Base-by-base conservation (phyloP, 805 yeast genomes). In the Priceomyces castillae region DNA sequence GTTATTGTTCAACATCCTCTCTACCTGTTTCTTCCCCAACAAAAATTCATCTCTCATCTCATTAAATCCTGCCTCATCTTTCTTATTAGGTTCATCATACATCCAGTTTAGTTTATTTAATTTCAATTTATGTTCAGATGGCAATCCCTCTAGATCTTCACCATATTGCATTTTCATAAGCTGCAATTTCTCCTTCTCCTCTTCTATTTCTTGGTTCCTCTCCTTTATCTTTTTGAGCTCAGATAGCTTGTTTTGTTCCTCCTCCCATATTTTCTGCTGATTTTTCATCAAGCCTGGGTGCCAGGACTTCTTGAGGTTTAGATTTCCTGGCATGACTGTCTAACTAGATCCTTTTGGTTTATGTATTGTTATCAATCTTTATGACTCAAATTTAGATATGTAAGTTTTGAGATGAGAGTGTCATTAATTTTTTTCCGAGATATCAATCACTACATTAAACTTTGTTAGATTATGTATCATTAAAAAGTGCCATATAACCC, bases 271-370 rank as follows among this genome's bases (percentile, higher is more conserved):
- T 56, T 83, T 86, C 51, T 82, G 83, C 64, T 84, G 89, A 71
- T 92, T 92, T 60, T 84, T 86, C 58, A 86, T 70, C 40, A 88
- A 72, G 37, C 85, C 90, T 2, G 99, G 97, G 62, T 92, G 89
- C 99, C 98, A 92, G 48, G 98, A 92, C 61, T 92, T 92, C 67
- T 92, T 86, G 43, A 90, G 64, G 60, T 92, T 92, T 49, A 92
- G 73, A 62, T 90, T 96, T 4, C 90, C 87, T 1, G 90, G 86
- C 60, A 70, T 70, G n/a, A 12, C 26, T 23, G 10, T n/a, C 15
- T 10, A n/a, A 28, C 5, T 10, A 12, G 26, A 23, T 37, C 12
- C 14, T 23, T 23, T 23, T 6, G 10, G 9, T 23, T 23, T 23
- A 23, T 7, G 26, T 23, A n/a, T n/a, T n/a, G n/a, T n/a, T n/a